Evolutionary conservation across 768 basidiomycete species (phyloP).

Genomic region (Neoboletus subvelutipes): DNA sequence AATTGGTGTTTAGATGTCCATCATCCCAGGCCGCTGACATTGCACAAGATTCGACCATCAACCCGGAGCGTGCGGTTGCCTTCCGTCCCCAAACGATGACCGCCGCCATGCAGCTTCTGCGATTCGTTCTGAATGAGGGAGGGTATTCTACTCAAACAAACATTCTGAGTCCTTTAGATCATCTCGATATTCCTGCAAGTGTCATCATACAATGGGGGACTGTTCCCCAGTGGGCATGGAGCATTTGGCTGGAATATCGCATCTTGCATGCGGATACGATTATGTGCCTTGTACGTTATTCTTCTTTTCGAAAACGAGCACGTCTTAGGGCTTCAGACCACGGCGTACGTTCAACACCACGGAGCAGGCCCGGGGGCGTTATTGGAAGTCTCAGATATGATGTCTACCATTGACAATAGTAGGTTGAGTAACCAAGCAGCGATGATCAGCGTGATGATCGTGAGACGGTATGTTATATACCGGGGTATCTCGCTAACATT

Average conservation of each 20-base stretch:
- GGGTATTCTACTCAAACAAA: slow-evolving; percentile 8
- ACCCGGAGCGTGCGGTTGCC: slow-evolving; percentile 3
- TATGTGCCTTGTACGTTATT: slow-evolving; percentile 43
- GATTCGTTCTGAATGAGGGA: slow-evolving; percentile 37
- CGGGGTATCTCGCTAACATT: slow-evolving; percentile 4
- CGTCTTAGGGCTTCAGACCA: slow-evolving; percentile 39
- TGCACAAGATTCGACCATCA: neutral
- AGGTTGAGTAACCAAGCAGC: slow-evolving; percentile 3
- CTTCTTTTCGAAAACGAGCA: neutral
- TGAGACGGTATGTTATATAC: slow-evolving; percentile 12
- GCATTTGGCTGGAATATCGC: slow-evolving; percentile 55
- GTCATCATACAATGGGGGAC: slow-evolving; percentile 61
- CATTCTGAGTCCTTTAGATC: slow-evolving; percentile 12
- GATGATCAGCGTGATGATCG: slow-evolving; percentile 28
- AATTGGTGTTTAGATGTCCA: neutral
- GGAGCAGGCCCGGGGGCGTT: neutral
- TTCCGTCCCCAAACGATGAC: slow-evolving; percentile 50
- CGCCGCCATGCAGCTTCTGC: slow-evolving; percentile 45
- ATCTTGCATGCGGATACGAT: slow-evolving; percentile 50
- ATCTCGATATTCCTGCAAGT: slow-evolving; percentile 43
- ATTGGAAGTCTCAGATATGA: slow-evolving; percentile 3
- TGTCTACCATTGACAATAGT: neutral
- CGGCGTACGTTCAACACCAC: slow-evolving; percentile 52
- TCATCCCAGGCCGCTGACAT: slow-evolving; percentile 25
- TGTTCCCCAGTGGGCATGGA: slow-evolving; percentile 65